Base-by-base conservation (phyloP, 176 grass and related monocot genomes). In the Oryza brachyantha region DNA sequence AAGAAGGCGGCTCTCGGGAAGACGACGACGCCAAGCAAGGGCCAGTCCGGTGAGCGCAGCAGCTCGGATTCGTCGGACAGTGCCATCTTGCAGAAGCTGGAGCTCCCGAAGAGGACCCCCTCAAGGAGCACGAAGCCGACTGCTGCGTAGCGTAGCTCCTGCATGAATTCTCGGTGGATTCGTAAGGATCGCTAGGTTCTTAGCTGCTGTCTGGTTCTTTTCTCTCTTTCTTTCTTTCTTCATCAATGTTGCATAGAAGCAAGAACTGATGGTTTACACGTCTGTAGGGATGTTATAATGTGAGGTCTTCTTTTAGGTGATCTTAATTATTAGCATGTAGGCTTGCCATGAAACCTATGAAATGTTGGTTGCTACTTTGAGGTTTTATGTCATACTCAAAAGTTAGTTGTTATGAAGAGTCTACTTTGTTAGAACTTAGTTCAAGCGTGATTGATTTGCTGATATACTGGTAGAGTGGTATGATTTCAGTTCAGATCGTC, bases 11-110 rank as follows among this genome's bases (percentile, higher is more conserved):
- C 88, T 9, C 60, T 93, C 0, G 88, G 88, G 68, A 99, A 91
- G 90, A 70, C 79, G 52, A 55, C 79, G 52, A 38, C 86, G 71
- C 74, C 88, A 16, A 83, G 81, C 86, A 93, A 89, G 43, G 89
- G 70, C n/a, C 90, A 84, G 52, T n/a, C 67, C 2, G 84, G 85
- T 14, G 88, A 88, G 73, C 89, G 79, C 42, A 94, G 91, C 68
- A 91, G 84, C 62, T 95, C 90, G 2, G 96, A 99, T 40, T 94
- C 90, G 0, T 91, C 88, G 0, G 96, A 91, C 31, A 99, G 96
- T 61, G 73, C 86, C 66, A 80, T 76, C 67, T 84, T 88, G 55
- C 67, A 34, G 9, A 84, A 82, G 17, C 83, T 77, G 62, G 88
- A 86, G 46, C 80, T 86, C 13, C 88, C 80, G 3, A 91, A 88